Base-by-base conservation (phyloP, 129 eudicot genomes). In the Chrysanthemum makinoi region DNA sequence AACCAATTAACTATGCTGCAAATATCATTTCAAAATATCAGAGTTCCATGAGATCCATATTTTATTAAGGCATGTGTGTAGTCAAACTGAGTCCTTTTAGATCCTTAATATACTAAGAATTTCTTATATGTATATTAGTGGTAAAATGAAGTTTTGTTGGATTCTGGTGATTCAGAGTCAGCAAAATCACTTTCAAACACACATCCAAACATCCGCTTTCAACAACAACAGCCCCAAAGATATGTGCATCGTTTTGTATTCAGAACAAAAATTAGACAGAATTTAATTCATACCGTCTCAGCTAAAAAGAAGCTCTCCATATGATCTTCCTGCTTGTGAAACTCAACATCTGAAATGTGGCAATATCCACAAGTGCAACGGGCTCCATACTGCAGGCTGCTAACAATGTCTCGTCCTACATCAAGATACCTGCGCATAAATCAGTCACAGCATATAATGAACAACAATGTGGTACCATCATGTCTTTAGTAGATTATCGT, bases 221-320 rank as follows among this genome's bases (percentile, higher is more conserved):
- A 7, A 20, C 35, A 20, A 18, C 63, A 58, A 18, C 63, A 58
- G 6, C 20, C 2, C 28, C 11, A 58, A 58, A 20, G 12, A 58
- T 16, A 20, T 20, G 63, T 10, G 6, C 63, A 58, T 58, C 20
- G 11, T 22, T 18, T 19, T 30, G 20, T 19, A 22, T 9, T 11
- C 8, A 46, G 19, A 39, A 57, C 39, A 67, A 47, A 67, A 28
- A 2, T 52, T 50, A 30, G 35, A 4, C 35, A 30, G 35, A 30
- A 30, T 30, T 30, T 30, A 30, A 30, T 30, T 30, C 81, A 75
- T 86, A 94, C 98, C 24, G 98, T 94, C 82, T 94, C 98, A 4
- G 98, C 96, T 69, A 89, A 83, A 77, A 94, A 94, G 86, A 94
- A 94, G 86, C 98, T 94, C 78, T 94, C 98, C 98, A 89, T 94